Evolutionary conservation across 192 early-diverging fungal genomes (phyloP), one percentile per base, ranked within the genome.

Genomic region (Podila verticillata): DNA sequence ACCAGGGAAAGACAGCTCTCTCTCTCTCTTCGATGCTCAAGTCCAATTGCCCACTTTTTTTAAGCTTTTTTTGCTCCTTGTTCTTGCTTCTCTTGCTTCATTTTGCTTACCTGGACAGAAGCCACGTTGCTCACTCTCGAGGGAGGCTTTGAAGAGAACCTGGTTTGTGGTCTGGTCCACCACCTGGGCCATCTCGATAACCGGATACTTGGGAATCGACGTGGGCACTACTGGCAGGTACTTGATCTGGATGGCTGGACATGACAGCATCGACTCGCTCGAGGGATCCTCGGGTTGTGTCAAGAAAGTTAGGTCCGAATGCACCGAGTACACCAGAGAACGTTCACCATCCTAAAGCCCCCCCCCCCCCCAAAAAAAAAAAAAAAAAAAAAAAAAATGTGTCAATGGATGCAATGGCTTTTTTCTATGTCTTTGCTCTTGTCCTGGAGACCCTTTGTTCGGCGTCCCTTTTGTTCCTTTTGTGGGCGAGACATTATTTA

Each of bases 141-240:
- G 24, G 0, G 32, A 17, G 7, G 69, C 75, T 62, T 79, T 79
- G 51, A 79, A 60, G 3, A 79, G 56, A 2, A 47, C 58, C 49
- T 58, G 47, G 31, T 62, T 61, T 2, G 68, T 49, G 30, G 56
- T 10, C 3, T 64, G 68, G 35, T 79, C 75, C 49, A 48, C 65
- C 28, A 63, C 69, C 49, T 79, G 69, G 20, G 75, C 48, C 69
- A 79, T 71, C 69, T 79, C 75, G 20, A 72, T 79, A 15, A 79
- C 65, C 8, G 75, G 75, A 32, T 35, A 72, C 20, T 79, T 64
- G 19, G 75, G 75, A 28, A 79, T 79, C 19, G 49, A 79, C 5
- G 75, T 79, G 2, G 69, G 75, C 9, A 79, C 54, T 22, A 79
- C 28, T 1, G 75, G 75, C 20, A 79, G 48, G 26, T 79, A 79